Base-by-base conservation (phyloP, 495 filamentous ascomycete genomes). In the Ascodesmis nigricans region DNA sequence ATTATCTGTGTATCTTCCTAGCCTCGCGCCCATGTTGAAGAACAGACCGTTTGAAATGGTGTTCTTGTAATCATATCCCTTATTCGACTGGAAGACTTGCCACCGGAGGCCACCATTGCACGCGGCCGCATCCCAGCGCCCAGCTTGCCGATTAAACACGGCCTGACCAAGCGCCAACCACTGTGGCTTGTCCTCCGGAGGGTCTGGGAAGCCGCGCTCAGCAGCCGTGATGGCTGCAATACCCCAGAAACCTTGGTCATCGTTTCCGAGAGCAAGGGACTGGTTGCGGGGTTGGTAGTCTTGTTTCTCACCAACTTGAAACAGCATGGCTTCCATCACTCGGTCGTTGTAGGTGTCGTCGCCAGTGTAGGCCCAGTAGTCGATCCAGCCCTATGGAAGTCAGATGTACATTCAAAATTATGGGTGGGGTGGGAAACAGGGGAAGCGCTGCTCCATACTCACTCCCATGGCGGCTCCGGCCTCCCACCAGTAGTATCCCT, bases 211-310 rank as follows among this genome's bases (percentile, higher is more conserved):
- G 42, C 69, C 69, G 30, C 72, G 55, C 49, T 90, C 79, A 9
- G 72, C 68, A 0, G 77, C 79, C 4, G 73, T 60, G 36, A 90
- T 67, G 32, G 74, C 66, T 16, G 73, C 61, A 21, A 84, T 61
- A 2, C 62, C 73, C 80, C 80, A 91, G 49, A 83, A 83, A 10
- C 73, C 72, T 52, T 82, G 77, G 47, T 90, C 80, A 47, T 87
- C 79, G 44, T 90, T 90, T 22, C 79, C 79, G 40, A 79, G 67
- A 0, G 75, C 74, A 33, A 67, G 62, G 14, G 71, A 76, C 38
- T 78, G 74, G 53, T 90, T 84, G 2, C 58, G 56, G 5, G 69
- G 68, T 53, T 72, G 71, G 57, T 67, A 83, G 53, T 83, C 67
- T 33, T 65, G 44, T 38, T 68, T 48, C 14, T 64, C 60, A 15